Conservation (phyloP, 768 basidiomycete species). For the Trametes maxima region DNA sequence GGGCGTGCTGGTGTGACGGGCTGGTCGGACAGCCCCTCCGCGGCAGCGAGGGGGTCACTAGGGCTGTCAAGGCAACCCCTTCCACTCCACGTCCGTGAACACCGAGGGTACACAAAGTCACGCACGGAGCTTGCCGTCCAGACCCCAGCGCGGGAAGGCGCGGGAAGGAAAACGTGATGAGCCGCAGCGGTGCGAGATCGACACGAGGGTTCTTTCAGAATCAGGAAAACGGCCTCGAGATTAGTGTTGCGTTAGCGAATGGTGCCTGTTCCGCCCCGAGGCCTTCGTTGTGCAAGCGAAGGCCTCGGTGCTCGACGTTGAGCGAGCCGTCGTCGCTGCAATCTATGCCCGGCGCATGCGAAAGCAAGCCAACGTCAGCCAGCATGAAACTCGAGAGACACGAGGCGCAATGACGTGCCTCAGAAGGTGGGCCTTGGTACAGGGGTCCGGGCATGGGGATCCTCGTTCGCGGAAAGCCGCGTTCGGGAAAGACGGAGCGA, state of each 20-base stretch:
- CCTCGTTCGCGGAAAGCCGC: conserved; percentile 3
- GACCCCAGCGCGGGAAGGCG: background rate
- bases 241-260: background rate
- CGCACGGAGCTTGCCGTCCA: background rate
- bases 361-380: background rate
- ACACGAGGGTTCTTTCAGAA: background rate
- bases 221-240: background rate
- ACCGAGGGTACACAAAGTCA: background rate
- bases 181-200: conserved; percentile 3
- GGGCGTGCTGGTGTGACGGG: background rate
- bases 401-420: conserved; percentile 10
- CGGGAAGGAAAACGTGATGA: background rate
- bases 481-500: conserved; percentile 14
- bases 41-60: conserved; percentile 1
- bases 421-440: background rate
- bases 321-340: too few species aligned
- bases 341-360: too few species aligned
- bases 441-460: background rate
- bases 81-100: conserved; percentile 14
- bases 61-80: conserved; percentile 9
- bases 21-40: background rate
- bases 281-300: background rate
- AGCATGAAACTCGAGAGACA: background rate
- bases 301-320: background rate
- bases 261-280: background rate